Evolutionary conservation across 1,284 basidiomycete genomes (phyloP), one percentile per base, ranked within the genome.

Genomic region (Marasmius tenuissimus): DNA sequence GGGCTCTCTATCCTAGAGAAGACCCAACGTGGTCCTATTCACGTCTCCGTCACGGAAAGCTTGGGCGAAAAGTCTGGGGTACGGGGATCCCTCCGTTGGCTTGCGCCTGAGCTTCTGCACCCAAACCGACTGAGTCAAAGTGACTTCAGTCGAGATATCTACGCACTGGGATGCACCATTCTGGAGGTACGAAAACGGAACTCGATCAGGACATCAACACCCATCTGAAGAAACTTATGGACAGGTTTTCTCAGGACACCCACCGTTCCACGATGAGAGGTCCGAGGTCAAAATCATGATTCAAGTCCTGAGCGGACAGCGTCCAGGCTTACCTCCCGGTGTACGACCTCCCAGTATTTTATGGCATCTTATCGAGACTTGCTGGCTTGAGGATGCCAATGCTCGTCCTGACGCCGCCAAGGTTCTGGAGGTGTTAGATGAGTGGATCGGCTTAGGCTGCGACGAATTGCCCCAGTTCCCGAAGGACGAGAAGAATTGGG

Each of bases 91-190:
- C 35, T 54, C 12, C 52, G 52, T 14, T 54, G 52, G 52, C 52
- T 54, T 37, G 52, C 52, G 5, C 52, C 52, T 9, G 52, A 54
- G 37, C 34, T 54, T n/a, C 14, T 54, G n/a, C 18, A 14, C 1
- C 52, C 52, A 18, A 14, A n/a, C 20, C 34, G 18, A 7, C 11
- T 10, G 1, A 14, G 34, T 37, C 20, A 14, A 6, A 20, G 34
- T 57, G 10, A n/a, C 16, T 45, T 11, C 12, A 57, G 38, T 22
- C 35, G 55, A 39, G 55, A 57, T 57, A 45, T 57, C 22, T 57
- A 57, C 45, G 55, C 55, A 4, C 27, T 57, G 18, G 55, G 55
- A 39, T 57, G 55, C 22, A 57, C 55, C 16, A 57, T 57, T 18
- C 55, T 57, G 1, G 55, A 57, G 55, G 55, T 57, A 9, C 11